Conservation (phyloP, 2,329 filamentous ascomycete genomes). For the Myriangium duriaei region DNA sequence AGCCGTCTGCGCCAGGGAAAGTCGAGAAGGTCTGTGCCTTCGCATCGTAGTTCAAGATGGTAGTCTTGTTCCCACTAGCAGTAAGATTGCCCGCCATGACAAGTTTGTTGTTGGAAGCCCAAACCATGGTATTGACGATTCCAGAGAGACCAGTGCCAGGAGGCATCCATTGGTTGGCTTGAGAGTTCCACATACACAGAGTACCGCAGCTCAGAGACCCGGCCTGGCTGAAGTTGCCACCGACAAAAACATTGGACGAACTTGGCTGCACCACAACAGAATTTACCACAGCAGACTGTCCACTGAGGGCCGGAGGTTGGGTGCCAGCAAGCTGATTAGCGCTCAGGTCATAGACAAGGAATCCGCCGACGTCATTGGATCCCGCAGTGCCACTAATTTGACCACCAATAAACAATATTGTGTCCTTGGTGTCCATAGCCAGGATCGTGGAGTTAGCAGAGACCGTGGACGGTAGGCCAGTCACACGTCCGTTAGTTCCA, state of each 20-base stretch:
- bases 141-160: conserved; percentile 63
- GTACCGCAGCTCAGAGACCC: conserved; percentile 71
- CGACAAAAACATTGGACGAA: conserved; percentile 68
- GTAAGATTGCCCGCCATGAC: conserved; percentile 67
- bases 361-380: conserved; percentile 51
- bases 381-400: conserved; percentile 59
- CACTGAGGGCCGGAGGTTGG: conserved; percentile 65
- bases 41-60: conserved; percentile 61
- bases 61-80: conserved; percentile 51
- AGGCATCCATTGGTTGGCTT: conserved; percentile 62
- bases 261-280: conserved; percentile 61
- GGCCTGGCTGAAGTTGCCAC: conserved; percentile 70
- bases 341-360: conserved; percentile 68
- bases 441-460: conserved; percentile 62
- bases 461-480: conserved; percentile 55
- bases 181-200: conserved; percentile 67
- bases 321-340: conserved; percentile 47
- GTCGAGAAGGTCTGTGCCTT: conserved; percentile 53
- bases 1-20: conserved; percentile 46
- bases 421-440: conserved; percentile 53
- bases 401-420: conserved; percentile 72
- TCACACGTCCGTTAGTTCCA: conserved; percentile 51
- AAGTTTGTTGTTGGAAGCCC: conserved; percentile 59
- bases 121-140: conserved; percentile 58
- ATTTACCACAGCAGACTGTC: conserved; percentile 59